phyloP scores from a whole-genome alignment of 2,329 filamentous ascomycete genomes.

The Hypomyces rosellus region DNA sequence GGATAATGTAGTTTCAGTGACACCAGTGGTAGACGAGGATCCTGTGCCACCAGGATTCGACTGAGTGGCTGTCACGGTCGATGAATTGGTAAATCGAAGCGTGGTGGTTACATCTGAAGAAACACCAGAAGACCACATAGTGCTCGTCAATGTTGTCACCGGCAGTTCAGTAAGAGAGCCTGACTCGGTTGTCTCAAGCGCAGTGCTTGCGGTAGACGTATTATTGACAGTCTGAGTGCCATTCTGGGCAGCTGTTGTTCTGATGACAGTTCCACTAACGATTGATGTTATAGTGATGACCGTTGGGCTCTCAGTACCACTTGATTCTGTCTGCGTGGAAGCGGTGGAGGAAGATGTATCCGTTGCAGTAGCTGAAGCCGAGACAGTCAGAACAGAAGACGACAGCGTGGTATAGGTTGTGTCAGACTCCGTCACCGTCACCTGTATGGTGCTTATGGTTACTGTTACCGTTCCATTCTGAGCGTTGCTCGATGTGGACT shows the following conservation, averaged over 20 bases:
- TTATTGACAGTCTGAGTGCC: background rate
- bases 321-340: background rate
- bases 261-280: slow-evolving; percentile 8
- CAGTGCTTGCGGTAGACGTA: background rate
- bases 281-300: background rate
- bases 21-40: background rate
- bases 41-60: slow-evolving; percentile 1
- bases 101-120: slow-evolving; percentile 3
- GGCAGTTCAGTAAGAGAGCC: background rate
- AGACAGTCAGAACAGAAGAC: background rate
- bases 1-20: slow-evolving; percentile 4
- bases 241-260: background rate
- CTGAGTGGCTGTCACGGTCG: background rate
- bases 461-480: slow-evolving; percentile 1
- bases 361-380: no score
- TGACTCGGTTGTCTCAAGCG: background rate
- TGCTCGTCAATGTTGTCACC: background rate
- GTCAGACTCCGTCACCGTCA: background rate
- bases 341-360: background rate
- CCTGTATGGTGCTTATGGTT: background rate
- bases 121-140: background rate
- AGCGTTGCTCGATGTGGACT: background rate
- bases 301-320: background rate
- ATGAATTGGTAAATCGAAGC: slow-evolving; percentile 7
- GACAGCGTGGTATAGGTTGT: background rate